Evolutionary conservation across 1,139 yeast genomes (phyloP).

Genomic region (Kluyveromyces sp.): DNA sequence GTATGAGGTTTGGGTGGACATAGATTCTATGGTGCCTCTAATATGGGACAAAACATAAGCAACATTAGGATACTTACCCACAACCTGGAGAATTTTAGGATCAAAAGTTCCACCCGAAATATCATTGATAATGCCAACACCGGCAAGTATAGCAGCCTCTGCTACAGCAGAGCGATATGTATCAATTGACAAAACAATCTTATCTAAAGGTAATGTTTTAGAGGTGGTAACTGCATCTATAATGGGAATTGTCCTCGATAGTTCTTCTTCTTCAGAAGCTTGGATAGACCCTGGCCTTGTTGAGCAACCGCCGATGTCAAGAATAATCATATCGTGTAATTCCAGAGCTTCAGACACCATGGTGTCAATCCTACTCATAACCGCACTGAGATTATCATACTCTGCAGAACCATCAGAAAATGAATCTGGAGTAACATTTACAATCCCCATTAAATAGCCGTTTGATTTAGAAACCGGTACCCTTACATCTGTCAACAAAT

Average conservation of each 20-base stretch:
- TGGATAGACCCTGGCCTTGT: slow-evolving; percentile 76
- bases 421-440: slow-evolving; percentile 90
- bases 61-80: slow-evolving; percentile 54
- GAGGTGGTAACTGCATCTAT: slow-evolving; percentile 52
- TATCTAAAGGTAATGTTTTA: slow-evolving; percentile 31
- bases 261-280: slow-evolving; percentile 51
- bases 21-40: slow-evolving; percentile 72
- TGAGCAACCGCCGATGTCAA: slow-evolving; percentile 91
- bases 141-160: slow-evolving; percentile 53
- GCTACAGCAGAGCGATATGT: slow-evolving; percentile 80
- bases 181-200: slow-evolving; percentile 64
- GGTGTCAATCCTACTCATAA: slow-evolving; percentile 34
- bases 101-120: slow-evolving; percentile 75
- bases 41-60: slow-evolving; percentile 82
- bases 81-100: slow-evolving; percentile 49
- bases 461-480: slow-evolving; percentile 23
- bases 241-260: slow-evolving; percentile 61
- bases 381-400: slow-evolving; percentile 32
- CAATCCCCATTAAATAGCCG: slow-evolving; percentile 66
- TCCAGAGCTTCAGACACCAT: slow-evolving; percentile 52
- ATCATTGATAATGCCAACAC: slow-evolving; percentile 91
- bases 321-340: slow-evolving; percentile 57
- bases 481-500: slow-evolving; percentile 8
- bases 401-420: slow-evolving; percentile 80
- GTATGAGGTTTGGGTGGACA: slow-evolving; percentile 58